A percentile compares a stretch with the other conserved stretches of the same genome.
Evolutionary conservation across 2,329 filamentous ascomycete genomes (phyloP).

Genomic region (Hypoxylon sp.): DNA sequence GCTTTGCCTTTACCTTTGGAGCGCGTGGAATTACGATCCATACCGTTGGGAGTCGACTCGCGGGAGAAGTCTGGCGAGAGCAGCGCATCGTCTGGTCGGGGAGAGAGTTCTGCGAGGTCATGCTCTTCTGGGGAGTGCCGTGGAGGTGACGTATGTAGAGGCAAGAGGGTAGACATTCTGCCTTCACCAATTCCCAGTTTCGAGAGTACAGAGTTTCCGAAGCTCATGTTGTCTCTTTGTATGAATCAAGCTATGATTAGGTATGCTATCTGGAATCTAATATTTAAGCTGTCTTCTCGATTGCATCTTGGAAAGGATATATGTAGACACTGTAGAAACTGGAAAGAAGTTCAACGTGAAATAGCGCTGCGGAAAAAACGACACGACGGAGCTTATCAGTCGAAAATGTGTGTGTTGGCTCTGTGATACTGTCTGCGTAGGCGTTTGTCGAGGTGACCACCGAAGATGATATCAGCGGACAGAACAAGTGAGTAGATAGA

Average conservation of each 20-base stretch:
- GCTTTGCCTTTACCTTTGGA: conserved; percentile 43
- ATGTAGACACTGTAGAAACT: neutral
- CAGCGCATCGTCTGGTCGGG: conserved; percentile 50
- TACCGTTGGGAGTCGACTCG: conserved; percentile 11
- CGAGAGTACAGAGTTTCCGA: conserved; percentile 48
- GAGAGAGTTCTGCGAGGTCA: conserved; percentile 53
- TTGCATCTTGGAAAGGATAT: conserved; percentile 24
- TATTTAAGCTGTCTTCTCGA: conserved; percentile 6
- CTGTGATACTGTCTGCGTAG: neutral
- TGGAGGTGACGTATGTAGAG: conserved; percentile 45
- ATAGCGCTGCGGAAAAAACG: neutral
- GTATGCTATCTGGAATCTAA: conserved; percentile 6
- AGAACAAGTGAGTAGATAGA: neutral
- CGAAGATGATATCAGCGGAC: conserved; percentile 1
- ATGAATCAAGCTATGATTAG: neutral
- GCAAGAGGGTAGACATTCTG: conserved; percentile 46
- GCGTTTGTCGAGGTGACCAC: neutral
- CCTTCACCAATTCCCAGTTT: conserved; percentile 49
- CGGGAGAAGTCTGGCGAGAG: conserved; percentile 42
- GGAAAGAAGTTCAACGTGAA: neutral
- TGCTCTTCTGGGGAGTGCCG: conserved; percentile 47
- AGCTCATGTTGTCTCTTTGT: conserved; percentile 46
- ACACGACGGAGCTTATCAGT: neutral
- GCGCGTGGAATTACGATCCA: conserved; percentile 12
- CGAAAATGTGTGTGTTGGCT: neutral